A percentile compares a stretch with the other conserved stretches of the same genome.
These are phyloP conservation scores for Botrytis hyacinthi DNA, from an alignment of 2,329 filamentous ascomycete genomes.

Conservation along the genomic window DNA sequence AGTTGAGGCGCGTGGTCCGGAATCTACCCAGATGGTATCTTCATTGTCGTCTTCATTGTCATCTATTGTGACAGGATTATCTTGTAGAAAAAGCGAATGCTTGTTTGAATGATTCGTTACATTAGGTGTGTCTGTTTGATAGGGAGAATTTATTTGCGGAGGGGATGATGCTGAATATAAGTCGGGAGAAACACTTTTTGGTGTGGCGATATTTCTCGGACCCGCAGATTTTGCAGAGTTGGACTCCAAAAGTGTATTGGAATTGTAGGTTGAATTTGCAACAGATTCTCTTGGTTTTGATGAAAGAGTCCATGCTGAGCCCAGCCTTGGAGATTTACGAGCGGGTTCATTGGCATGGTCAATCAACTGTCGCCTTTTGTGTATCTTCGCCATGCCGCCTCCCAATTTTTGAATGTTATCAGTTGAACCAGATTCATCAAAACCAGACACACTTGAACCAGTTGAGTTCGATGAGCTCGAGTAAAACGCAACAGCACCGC, in stretches of 20 bases:
- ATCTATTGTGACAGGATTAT: neutral
- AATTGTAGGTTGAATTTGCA: neutral
- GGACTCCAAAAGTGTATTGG: no score
- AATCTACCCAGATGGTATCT: neutral
- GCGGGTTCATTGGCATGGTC: neutral
- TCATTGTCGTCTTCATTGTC: neutral
- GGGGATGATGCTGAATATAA: neutral
- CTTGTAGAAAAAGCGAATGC: neutral
- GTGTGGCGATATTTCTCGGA: neutral
- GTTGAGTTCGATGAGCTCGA: neutral
- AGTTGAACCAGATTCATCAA: neutral
- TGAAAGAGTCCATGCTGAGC: neutral
- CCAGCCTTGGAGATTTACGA: conserved; percentile 4
- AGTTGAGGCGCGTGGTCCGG: neutral
- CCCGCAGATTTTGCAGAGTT: neutral
- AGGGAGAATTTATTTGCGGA: no score
- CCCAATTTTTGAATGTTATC: neutral
- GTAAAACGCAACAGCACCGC: neutral
- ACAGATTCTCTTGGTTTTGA: neutral
- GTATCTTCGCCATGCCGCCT: neutral
- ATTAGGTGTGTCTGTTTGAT: neutral
- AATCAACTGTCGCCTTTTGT: neutral
- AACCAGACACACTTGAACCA: neutral
- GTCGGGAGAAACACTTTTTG: neutral
- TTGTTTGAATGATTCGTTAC: neutral